These are phyloP conservation scores for Candida tammaniensis DNA, from an alignment of 805 yeast genomes.

Conservation along the genomic window DNA sequence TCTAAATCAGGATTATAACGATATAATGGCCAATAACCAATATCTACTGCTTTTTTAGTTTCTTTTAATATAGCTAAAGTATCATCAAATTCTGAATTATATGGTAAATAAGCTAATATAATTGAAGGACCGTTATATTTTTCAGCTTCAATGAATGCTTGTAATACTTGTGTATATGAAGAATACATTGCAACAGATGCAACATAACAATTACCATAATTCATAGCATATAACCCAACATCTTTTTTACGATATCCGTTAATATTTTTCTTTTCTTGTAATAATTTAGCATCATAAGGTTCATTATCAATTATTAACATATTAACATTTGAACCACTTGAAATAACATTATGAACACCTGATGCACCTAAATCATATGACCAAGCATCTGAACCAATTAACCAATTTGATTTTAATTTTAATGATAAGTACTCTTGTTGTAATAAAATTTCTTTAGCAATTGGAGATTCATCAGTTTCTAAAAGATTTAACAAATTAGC, in stretches of 20 bases:
- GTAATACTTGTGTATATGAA: slow-evolving; percentile 88
- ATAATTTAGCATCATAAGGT: slow-evolving; percentile 48
- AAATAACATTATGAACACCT: slow-evolving; percentile 81
- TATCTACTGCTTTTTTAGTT: slow-evolving; percentile 84
- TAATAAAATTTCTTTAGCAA: slow-evolving; percentile 46
- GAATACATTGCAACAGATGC: slow-evolving; percentile 93
- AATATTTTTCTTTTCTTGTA: slow-evolving; percentile 19
- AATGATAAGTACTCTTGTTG: slow-evolving; percentile 44
- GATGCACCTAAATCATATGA: slow-evolving; percentile 88
- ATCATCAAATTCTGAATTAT: slow-evolving; percentile 57
- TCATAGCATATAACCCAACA: slow-evolving; percentile 92
- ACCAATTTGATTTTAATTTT: slow-evolving; percentile 59
- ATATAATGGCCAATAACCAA: slow-evolving; percentile 97
- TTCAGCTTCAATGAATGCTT: slow-evolving; percentile 88
- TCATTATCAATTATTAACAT: slow-evolving; percentile 86
- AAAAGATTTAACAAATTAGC: slow-evolving; percentile 22
- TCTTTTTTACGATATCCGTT: slow-evolving; percentile 75
- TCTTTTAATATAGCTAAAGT: slow-evolving; percentile 77
- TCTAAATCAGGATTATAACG: slow-evolving; percentile 69
- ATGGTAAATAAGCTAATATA: slow-evolving; percentile 87
- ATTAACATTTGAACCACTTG: slow-evolving; percentile 75
- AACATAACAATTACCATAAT: slow-evolving; percentile 83
- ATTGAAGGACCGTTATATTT: slow-evolving; percentile 87
- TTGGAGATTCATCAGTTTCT: slow-evolving; percentile 36
- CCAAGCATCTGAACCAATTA: slow-evolving; percentile 95